phyloP scores from a whole-genome alignment of 129 eudicot species.

The Flaveria robusta region DNA sequence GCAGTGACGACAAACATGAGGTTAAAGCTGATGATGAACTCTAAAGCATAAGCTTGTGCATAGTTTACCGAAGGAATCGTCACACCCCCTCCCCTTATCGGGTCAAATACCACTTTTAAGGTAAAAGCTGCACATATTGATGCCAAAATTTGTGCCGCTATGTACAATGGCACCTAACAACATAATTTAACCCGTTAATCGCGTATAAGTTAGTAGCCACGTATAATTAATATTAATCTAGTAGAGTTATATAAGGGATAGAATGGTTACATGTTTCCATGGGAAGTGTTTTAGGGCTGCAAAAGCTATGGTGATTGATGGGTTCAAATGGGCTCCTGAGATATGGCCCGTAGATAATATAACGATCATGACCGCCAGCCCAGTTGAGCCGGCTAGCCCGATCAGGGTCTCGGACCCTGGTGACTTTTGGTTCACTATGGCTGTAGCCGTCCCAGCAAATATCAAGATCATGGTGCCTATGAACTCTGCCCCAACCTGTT shows the following conservation, averaged over 20 bases:
- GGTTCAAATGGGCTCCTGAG: slow-evolving; percentile 97
- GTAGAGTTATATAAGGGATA: neutral
- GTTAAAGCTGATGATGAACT: slow-evolving; percentile 87
- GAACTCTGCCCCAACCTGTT: slow-evolving; percentile 94
- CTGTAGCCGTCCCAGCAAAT: slow-evolving; percentile 85
- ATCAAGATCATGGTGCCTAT: slow-evolving; percentile 85
- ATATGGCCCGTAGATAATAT: slow-evolving; percentile 90
- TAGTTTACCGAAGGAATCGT: slow-evolving; percentile 72
- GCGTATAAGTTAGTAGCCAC: neutral
- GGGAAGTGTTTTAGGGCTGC: slow-evolving; percentile 96
- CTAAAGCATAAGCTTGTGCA: slow-evolving; percentile 84
- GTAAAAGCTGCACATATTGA: slow-evolving; percentile 80
- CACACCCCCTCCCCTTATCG: slow-evolving; percentile 87
- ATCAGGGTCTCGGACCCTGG: slow-evolving; percentile 76
- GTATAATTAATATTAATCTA: neutral
- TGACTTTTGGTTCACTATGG: slow-evolving; percentile 88
- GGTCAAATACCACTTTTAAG: slow-evolving; percentile 66
- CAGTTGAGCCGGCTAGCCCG: slow-evolving; percentile 76
- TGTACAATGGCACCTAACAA: slow-evolving; percentile 81
- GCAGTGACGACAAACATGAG: slow-evolving; percentile 99
- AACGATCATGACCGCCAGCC: slow-evolving; percentile 90
- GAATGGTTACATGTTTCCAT: slow-evolving; percentile 71
- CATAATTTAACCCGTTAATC: neutral
- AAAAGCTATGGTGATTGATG: slow-evolving; percentile 83
- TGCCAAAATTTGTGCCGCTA: slow-evolving; percentile 75